phyloP scores from a whole-genome alignment of 192 early-diverging fungal genomes.

The Gaertneriomyces sp. region DNA sequence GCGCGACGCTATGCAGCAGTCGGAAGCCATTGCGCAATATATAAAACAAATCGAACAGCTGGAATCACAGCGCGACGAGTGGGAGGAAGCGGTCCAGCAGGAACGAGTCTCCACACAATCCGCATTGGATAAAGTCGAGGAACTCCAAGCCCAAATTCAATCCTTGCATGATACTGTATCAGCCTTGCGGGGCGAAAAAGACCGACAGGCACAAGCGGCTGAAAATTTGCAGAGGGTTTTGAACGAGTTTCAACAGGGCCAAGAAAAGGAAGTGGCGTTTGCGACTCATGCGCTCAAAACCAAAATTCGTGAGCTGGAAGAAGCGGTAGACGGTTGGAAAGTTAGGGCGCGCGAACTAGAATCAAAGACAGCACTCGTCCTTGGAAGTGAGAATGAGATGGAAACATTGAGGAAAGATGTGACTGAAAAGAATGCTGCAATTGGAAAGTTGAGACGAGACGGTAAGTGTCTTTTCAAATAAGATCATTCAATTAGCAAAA shows the following conservation, averaged over 20 bases:
- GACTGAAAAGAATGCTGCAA: conserved; percentile 64
- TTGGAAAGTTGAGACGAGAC: conserved; percentile 76
- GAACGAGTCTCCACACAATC: conserved; percentile 50
- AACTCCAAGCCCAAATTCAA: conserved; percentile 52
- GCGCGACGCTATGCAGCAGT: conserved; percentile 55
- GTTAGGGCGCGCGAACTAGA: conserved; percentile 46
- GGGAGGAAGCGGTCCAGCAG: conserved; percentile 56
- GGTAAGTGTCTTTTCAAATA: conserved; percentile 32
- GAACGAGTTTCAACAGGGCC: conserved; percentile 77
- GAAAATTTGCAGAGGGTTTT: conserved; percentile 82
- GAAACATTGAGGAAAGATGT: not conserved
- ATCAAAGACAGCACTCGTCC: conserved; percentile 32
- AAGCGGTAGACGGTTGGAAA: conserved; percentile 8
- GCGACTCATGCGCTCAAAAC: conserved; percentile 29
- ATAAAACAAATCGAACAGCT: conserved; percentile 53
- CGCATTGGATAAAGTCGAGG: conserved; percentile 34
- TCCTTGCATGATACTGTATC: conserved; percentile 46
- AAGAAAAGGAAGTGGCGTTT: conserved; percentile 59
- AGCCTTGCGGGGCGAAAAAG: conserved; percentile 44
- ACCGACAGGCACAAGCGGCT: conserved; percentile 57
- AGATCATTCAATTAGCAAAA: not conserved
- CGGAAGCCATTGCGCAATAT: conserved; percentile 51
- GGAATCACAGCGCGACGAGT: conserved; percentile 62
- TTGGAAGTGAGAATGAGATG: not conserved
- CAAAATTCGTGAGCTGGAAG: too few species aligned